Evolutionary conservation across 345 rosid species (phyloP), one percentile per base, ranked within the genome.

Genomic region (Combretum micranthum): DNA sequence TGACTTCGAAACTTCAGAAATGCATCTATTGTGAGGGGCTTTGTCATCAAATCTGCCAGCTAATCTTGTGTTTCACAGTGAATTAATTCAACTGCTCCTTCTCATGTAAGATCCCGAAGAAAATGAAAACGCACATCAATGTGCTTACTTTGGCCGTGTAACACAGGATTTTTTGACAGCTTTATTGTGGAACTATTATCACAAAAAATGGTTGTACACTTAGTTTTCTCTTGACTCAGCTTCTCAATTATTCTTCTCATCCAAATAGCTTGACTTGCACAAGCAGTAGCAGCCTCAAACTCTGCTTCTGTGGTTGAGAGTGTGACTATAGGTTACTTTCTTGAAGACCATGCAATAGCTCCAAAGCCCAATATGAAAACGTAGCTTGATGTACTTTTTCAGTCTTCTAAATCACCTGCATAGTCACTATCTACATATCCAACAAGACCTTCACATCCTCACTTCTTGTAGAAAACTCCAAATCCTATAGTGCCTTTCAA

Each of bases 71-170:
- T n/a, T n/a, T n/a, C n/a, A n/a, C n/a, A n/a, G n/a, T n/a, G n/a
- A n/a, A n/a, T n/a, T n/a, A n/a, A n/a, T n/a, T n/a, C n/a, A n/a
- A n/a, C n/a, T n/a, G n/a, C n/a, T n/a, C n/a, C n/a, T n/a, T n/a
- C n/a, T n/a, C n/a, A n/a, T n/a, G n/a, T n/a, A n/a, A n/a, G n/a
- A n/a, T n/a, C n/a, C n/a, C n/a, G n/a, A n/a, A n/a, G n/a, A n/a
- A n/a, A n/a, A n/a, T n/a, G n/a, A n/a, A n/a, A n/a, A n/a, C n/a
- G n/a, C n/a, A n/a, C n/a, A n/a, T n/a, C n/a, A n/a, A n/a, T n/a
- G n/a, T 39, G 59, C 46, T 55, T 55, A 46, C 59, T 55, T 17
- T 46, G 16, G 8, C 47, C 46, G 42, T 55, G 59, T 13, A 55
- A 22, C 21, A 55, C 44, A 4, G 43, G 46, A 17, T 55, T 55